Base-by-base conservation (phyloP, 192 early-diverging fungal species). In the Funneliformis geosporum region DNA sequence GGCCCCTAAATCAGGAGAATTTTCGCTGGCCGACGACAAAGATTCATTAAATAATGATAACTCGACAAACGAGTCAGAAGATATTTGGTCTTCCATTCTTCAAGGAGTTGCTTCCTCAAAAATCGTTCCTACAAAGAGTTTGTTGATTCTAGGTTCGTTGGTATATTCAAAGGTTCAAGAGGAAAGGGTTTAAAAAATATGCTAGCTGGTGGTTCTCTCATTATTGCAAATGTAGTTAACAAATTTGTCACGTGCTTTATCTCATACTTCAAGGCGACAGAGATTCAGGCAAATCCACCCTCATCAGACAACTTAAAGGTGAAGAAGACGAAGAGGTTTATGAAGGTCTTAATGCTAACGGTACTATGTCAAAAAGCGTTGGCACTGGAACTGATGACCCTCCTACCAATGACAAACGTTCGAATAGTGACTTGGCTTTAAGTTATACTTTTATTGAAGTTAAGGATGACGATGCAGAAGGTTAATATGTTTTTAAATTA, bases 381-480 rank as follows among this genome's bases (percentile, higher is more conserved):
- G 87, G 81, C 23, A 82, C 88, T 11, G 79, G 81, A 71, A 84
- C 80, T 59, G 83, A 84, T 55, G 73, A 85, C 59, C 28, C 80
- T 78, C 62, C 84, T 77, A 75, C 83, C 80, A 65, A 78, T 69
- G 47, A 84, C 75, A 61, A 84, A 84, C 68, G 83, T 86, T 81
- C 86, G 79, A 85, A 89, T 80, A 89, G 88, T 76, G 93, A 95
- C 72, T 84, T 96, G 76, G 95, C 93, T n/a, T 85, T 97, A 44
- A 89, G 92, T 46, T 97, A 93, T 77, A 90, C 92, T 7, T 96
- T 90, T 87, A 87, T 93, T 80, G 94, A 96, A 72, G 89, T 96
- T 60, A 87, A 90, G 69, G 96, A 98, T 80, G 97, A 96, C 66
- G 95, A 96, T 73, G 91, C 92, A 80, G 94, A 94, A 87, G 90